Base-by-base conservation (phyloP, 495 filamentous ascomycete species). In the Immersiella caudata region DNA sequence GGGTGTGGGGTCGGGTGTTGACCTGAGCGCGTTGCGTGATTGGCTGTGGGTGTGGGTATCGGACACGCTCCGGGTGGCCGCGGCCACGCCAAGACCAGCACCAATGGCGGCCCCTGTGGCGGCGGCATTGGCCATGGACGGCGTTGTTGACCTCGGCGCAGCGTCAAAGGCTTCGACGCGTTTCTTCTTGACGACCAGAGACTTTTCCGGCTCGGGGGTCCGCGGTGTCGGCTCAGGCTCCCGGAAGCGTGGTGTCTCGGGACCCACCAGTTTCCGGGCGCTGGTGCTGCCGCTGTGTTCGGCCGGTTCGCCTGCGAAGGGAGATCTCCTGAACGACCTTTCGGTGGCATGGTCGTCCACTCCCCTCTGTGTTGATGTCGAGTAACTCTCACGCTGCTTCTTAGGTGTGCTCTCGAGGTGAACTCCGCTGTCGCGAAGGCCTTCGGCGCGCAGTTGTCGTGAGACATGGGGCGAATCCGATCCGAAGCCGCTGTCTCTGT, bases 391-490 rank as follows among this genome's bases (percentile, higher is more conserved):
- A 18, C 40, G 40, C 40, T 33, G 72, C 49, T 67, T 56, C 33
- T 33, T 27, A 20, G 54, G 67, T 36, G 67, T 70, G 64, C 64
- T 58, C 69, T 68, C 12, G 69, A 84, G 74, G 70, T 85, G 79
- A 21, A 86, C 78, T 36, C 83, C 85, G 73, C 85, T 86, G 66
- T 87, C 85, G 1, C 83, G 83, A 29, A 76, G 71, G 27, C 73
- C 71, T 25, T 81, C 71, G 60, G 26, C 61, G 75, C 56, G 67
- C 67, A 68, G 52, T 40, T 67, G 72, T 33, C 73, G 75, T 35
- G 75, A 69, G n/a, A 73, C 73, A 59, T 76, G 74, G 27, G 83
- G 79, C n/a, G 82, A 82, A 40, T 72, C 79, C 0, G 74, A 73
- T 20, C 75, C 69, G 62, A 85, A 79, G 0, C 77, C 82, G 64